Evolutionary conservation across 2,329 filamentous ascomycete species (phyloP).

Genomic region (Beauveria scarabaeidicola): DNA sequence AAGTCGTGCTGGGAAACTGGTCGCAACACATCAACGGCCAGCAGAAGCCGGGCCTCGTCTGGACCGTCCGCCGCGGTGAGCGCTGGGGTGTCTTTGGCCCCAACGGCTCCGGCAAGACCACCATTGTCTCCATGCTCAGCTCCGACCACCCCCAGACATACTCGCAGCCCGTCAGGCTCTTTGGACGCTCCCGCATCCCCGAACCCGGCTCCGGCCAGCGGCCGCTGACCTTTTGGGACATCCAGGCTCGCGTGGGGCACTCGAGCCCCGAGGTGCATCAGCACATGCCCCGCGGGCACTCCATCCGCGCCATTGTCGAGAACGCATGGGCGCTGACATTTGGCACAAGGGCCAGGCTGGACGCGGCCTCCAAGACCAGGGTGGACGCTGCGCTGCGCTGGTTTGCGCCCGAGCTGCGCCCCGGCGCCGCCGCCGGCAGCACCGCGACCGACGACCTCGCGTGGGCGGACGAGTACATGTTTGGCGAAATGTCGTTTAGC

Average conservation of each 20-base stretch:
- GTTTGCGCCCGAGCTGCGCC: conserved; percentile 74
- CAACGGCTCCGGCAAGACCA: conserved; percentile 95
- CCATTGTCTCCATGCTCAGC: conserved; percentile 81
- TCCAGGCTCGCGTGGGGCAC: conserved; percentile 84
- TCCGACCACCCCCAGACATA: conserved; percentile 96
- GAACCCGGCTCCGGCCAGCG: conserved; percentile 54
- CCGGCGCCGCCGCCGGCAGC: conserved; percentile 22
- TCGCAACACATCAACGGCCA: conserved; percentile 41
- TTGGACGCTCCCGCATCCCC: conserved; percentile 73
- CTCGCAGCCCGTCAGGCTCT: conserved; percentile 76
- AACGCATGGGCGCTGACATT: conserved; percentile 91
- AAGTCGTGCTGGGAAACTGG: conserved; percentile 76
- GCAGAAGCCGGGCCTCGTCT: conserved; percentile 58
- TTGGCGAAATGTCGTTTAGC: conserved; percentile 69
- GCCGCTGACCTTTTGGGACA: conserved; percentile 84
- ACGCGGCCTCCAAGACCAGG: conserved; percentile 43
- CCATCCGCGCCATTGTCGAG: conserved; percentile 66
- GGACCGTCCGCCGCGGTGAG: conserved; percentile 75
- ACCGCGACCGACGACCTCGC: conserved; percentile 24
- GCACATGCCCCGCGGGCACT: conserved; percentile 75
- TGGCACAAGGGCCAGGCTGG: conserved; percentile 57
- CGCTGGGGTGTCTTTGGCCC: conserved; percentile 90
- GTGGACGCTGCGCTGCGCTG: conserved; percentile 64
- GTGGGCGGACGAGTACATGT: conserved; percentile 62
- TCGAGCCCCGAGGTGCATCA: conserved; percentile 90